A percentile compares a stretch with the other conserved stretches of the same genome.
These are phyloP conservation scores for Spathaspora arborariae DNA, from an alignment of 805 yeast genomes.

Conservation along the genomic window DNA sequence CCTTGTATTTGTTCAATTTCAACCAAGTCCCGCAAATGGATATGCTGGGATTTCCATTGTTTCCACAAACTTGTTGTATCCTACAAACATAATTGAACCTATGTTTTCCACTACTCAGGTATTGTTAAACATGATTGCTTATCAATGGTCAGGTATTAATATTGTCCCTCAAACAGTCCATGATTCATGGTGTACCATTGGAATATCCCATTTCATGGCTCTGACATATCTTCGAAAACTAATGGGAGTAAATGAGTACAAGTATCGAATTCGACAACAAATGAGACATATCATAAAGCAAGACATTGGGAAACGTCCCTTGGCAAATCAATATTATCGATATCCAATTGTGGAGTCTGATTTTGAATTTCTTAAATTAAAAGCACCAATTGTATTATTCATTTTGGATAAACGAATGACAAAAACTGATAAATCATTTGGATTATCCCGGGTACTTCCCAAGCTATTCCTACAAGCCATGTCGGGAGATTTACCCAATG, in stretches of 20 bases:
- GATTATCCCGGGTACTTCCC: conserved; percentile 86
- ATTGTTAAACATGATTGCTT: conserved; percentile 67
- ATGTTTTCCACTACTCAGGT: conserved; percentile 64
- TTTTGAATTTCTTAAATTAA: conserved; percentile 65
- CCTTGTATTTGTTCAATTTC: conserved; percentile 65
- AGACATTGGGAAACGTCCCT: conserved; percentile 77
- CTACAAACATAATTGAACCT: conserved; percentile 75
- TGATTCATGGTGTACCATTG: conserved; percentile 87
- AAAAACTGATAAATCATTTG: conserved; percentile 91
- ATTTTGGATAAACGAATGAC: conserved; percentile 92
- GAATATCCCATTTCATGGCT: conserved; percentile 82
- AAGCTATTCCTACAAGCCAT: conserved; percentile 89
- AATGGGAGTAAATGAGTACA: conserved; percentile 82
- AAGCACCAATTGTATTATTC: conserved; percentile 81
- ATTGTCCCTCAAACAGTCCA: conserved; percentile 75
- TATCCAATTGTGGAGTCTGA: conserved; percentile 64
- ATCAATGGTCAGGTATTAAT: conserved; percentile 92
- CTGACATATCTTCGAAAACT: conserved; percentile 61
- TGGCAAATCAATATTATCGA: conserved; percentile 65
- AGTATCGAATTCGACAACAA: conserved; percentile 61
- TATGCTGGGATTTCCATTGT: conserved; percentile 74
- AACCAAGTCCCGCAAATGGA: conserved; percentile 45
- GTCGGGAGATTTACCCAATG: conserved; percentile 86
- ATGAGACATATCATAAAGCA: conserved; percentile 65
- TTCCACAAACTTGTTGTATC: conserved; percentile 61